Base-by-base conservation (phyloP, 2,329 filamentous ascomycete species). In the Coleophoma eucalyptorum region DNA sequence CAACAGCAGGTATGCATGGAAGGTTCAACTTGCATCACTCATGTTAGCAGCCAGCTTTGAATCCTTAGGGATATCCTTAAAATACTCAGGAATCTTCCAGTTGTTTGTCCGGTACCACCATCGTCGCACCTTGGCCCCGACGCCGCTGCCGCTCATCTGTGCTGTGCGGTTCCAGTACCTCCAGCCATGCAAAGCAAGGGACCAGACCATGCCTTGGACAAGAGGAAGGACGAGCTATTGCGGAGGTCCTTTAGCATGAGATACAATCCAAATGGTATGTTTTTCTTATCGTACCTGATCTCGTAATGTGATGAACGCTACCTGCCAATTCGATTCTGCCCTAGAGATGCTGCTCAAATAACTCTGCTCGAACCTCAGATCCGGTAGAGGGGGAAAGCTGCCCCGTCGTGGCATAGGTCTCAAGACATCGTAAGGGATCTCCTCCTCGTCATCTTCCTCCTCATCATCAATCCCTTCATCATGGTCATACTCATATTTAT, bases 71-170 rank as follows among this genome's bases (percentile, higher is more conserved):
- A 59, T 48, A n/a, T 52, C 48, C 41, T 46, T 57, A 31, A 59
- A 42, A 15, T 31, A 50, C 31, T 59, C 59, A 12, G 87, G 86
- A 51, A 93, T 69, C 45, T 79, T 77, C 94, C 94, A 97, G 63
- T 95, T 90, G 65, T 97, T 97, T 16, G 96, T 89, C 19, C 80
- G 82, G 74, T 90, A 97, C 93, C 94, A 99, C 94, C 93, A 97
- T 58, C 91, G 78, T 61, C 94, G 79, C 45, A 94, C 72, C 58
- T 81, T 82, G 6, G 89, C 90, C 19, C 94, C 94, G 15, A 89
- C 73, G 21, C 83, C 85, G 60, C 82, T 83, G 8, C 94, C 94
- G 55, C 83, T 84, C 58, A 96, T 78, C 64, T 85, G 84, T 13
- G 89, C 86, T 52, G 80, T 87, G 53, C 81, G 79, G 69, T 97